Evolutionary conservation across 1,284 basidiomycete species (phyloP).

Genomic region (Boletus holoroseus): DNA sequence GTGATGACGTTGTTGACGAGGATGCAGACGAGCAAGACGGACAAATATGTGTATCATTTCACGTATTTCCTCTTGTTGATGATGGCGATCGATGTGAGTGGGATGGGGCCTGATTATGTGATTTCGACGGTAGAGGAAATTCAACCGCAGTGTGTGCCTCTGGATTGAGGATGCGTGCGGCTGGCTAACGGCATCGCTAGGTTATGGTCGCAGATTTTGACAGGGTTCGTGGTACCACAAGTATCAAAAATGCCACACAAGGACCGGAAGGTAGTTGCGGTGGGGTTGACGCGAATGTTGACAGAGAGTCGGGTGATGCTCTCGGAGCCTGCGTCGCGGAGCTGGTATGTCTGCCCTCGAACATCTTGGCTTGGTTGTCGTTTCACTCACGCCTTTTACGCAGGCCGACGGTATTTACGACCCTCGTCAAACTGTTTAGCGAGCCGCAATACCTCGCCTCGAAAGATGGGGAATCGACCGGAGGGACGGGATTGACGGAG

Average conservation of each 20-base stretch:
- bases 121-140: constrained; percentile 77
- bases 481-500: constrained; percentile 51
- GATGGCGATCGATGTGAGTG: constrained; percentile 71
- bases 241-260: constrained; percentile 74
- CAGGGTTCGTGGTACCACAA: constrained; percentile 78
- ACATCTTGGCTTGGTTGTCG: background rate
- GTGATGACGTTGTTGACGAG: constrained; percentile 81
- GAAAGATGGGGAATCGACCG: constrained; percentile 40
- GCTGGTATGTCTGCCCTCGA: constrained; percentile 53
- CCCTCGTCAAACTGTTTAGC: constrained; percentile 72
- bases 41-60: constrained; percentile 83
- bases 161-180: no score
- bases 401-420: constrained; percentile 67
- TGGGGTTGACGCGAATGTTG: constrained; percentile 81
- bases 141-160: constrained; percentile 63
- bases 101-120: constrained; percentile 72
- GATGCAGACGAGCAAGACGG: constrained; percentile 86
- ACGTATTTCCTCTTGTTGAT: constrained; percentile 74
- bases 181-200: constrained; percentile 27
- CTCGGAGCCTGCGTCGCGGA: constrained; percentile 52
- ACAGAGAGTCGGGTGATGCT: constrained; percentile 70
- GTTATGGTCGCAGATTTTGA: constrained; percentile 80
- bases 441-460: constrained; percentile 65
- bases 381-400: background rate
- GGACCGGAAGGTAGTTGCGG: constrained; percentile 78